A percentile compares a stretch with the other conserved stretches of the same genome.
These are phyloP conservation scores for Fraxinus greggii DNA, from an alignment of 305 asterid species.

Conservation along the genomic window DNA sequence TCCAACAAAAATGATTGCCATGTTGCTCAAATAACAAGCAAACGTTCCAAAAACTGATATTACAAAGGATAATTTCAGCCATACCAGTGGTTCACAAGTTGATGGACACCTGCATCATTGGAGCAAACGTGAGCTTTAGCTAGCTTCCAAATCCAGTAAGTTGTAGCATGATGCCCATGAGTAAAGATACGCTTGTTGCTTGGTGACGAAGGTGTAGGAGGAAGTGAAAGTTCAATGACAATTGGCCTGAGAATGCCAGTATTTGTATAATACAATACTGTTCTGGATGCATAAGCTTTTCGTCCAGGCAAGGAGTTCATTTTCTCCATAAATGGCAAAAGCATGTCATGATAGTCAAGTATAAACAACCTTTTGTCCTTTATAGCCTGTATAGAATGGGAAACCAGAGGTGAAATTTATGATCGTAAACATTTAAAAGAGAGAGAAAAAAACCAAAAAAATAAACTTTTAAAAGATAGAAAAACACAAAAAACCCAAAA, in stretches of 20 bases:
- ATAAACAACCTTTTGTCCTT: slow-evolving; percentile 60
- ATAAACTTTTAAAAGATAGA: not conserved
- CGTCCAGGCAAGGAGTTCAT: slow-evolving; percentile 73
- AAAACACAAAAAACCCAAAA: not conserved
- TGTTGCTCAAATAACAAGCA: not conserved
- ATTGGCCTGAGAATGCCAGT: slow-evolving; percentile 53
- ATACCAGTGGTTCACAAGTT: slow-evolving; percentile 80
- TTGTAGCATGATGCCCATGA: slow-evolving; percentile 68
- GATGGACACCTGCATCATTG: slow-evolving; percentile 78
- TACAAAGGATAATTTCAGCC: not conserved
- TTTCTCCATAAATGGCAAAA: slow-evolving; percentile 69
- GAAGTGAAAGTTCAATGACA: slow-evolving; percentile 76
- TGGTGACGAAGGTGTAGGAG: slow-evolving; percentile 53
- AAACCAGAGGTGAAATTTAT: not conserved
- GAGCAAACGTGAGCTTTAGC: slow-evolving; percentile 86
- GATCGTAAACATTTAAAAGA: not conserved
- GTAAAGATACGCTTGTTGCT: slow-evolving; percentile 53
- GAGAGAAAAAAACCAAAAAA: not conserved
- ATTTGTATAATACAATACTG: slow-evolving; percentile 49
- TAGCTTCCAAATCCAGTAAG: slow-evolving; percentile 75
- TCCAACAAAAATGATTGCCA: not conserved
- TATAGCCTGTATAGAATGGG: slow-evolving; percentile 46
- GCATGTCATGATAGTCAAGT: slow-evolving; percentile 68
- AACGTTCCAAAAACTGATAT: not conserved
- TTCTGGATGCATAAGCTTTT: slow-evolving; percentile 80